Evolutionary conservation across 73 alveolate genomes (phyloP), one percentile per base, ranked within the genome.

Genomic region (Symbiodinium natans): DNA sequence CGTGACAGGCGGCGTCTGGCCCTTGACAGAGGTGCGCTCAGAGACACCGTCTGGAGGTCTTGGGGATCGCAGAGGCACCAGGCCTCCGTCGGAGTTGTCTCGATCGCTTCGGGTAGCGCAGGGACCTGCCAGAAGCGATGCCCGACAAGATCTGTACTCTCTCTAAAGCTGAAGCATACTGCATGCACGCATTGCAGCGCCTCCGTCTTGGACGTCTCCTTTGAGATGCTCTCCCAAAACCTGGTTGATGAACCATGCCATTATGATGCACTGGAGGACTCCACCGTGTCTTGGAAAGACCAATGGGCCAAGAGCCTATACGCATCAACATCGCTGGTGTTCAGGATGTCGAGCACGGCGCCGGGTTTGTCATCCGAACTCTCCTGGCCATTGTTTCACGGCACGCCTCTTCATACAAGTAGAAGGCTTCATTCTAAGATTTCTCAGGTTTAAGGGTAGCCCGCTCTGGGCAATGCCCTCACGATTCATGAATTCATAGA

Each of bases 151-250:
- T n/a, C n/a, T n/a, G n/a, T n/a, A n/a, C n/a, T n/a, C n/a, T n/a
- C n/a, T n/a, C n/a, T n/a, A n/a, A n/a, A n/a, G n/a, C n/a, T n/a
- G n/a, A n/a, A n/a, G n/a, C n/a, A n/a, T n/a, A n/a, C 59, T 46
- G 17, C 9, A 46, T 19, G 25, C 59, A 46, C 9, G 59, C 59
- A 46, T 13, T 46, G 25, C 59, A 52, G 71, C n/a, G 71, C 71
- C 71, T 52, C 71, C 71, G 31, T 52, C 71, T 52, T 52, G 71
- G 71, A 52, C 95, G 71, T 88, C 95, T 88, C 95, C 73, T 88
- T 88, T 40, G 68, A 83, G 86, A 88, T 88, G 34, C 95, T 88
- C 29, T 88, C 95, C 95, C 95, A 88, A 43, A 88, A 88, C 95
- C 95, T 88, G 34, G 10, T 13, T 71, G 83, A 11, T 5, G 59